Evolutionary conservation across 2,329 filamentous ascomycete species (phyloP), one percentile per base, ranked within the genome.

Genomic region (Hansfordia pulvinata): DNA sequence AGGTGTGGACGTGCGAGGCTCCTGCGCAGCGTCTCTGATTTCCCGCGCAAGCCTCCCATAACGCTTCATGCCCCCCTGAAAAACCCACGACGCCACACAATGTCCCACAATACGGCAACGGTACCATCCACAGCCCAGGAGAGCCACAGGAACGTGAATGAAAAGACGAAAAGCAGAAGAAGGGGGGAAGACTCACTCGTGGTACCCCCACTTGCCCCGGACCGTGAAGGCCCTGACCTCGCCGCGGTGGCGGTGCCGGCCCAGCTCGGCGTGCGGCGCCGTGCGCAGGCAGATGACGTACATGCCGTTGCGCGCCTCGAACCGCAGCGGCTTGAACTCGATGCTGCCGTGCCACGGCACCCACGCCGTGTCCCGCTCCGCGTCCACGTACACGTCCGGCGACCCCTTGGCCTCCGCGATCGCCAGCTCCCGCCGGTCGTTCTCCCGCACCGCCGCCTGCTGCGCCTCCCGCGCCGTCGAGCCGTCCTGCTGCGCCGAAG

Each of bases 221-320:
- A 39, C 16, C 3, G 38, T 39, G 16, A 35, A 31, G n/a, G 38
- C 38, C 14, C 30, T 36, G 13, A 41, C 38, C 14, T 26, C 30
- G 13, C 38, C 37, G 6, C 38, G 29, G 27, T 41, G 38, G 9
- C 38, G 33, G 26, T 41, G 38, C 25, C 39, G 39, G 6, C 38
- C 38, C 4, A 41, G 26, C 35, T 33, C 33, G 6, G 37, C 33
- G 11, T 36, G 28, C n/a, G 30, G 29, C 13, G 31, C 29, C 10
- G 33, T 37, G 26, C 35, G 30, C 4, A 41, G 26, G 6, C 30
- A 35, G 17, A 36, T 34, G 4, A 40, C 38, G 23, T 33, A 41
- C 17, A 32, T 35, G 10, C 37, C 38, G 5, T 24, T 35, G 12
- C 37, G 26, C 18, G 35, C 37, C 23, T 42, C 36, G 27, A 42